Percentiles rank a stretch among this genome's conserved stretches.
phyloP scores from a whole-genome alignment of 2,329 filamentous ascomycete genomes.

The Penicillium sp. region DNA sequence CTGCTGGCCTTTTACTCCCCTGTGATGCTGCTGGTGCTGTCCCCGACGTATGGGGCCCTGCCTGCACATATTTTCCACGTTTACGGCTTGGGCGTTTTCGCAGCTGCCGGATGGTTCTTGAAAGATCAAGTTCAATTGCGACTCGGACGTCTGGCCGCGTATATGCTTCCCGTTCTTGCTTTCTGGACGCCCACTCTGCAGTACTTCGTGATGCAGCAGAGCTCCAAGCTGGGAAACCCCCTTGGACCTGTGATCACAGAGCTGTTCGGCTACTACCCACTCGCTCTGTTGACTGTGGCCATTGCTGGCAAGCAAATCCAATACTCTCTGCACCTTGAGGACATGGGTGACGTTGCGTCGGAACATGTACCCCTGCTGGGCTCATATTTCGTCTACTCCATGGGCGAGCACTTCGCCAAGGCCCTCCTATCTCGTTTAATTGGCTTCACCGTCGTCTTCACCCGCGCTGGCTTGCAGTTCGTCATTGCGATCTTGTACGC shows the following conservation, averaged over 20 bases:
- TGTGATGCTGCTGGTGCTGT: constrained; percentile 64
- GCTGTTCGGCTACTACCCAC: constrained; percentile 66
- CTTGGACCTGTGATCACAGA: constrained; percentile 77
- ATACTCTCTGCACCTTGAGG: constrained; percentile 53
- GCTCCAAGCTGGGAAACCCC: constrained; percentile 62
- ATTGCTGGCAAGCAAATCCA: constrained; percentile 66
- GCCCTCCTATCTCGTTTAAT: constrained; percentile 51
- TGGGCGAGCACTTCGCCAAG: constrained; percentile 43
- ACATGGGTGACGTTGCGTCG: constrained; percentile 56
- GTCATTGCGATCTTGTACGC: constrained; percentile 65
- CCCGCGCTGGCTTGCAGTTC: constrained; percentile 70
- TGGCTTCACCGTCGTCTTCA: constrained; percentile 63
- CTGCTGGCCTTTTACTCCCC: constrained; percentile 43
- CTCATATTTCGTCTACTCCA: constrained; percentile 64
- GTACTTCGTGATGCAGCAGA: constrained; percentile 66
- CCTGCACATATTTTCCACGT: constrained; percentile 71
- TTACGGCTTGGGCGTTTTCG: constrained; percentile 62
- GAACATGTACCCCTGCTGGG: constrained; percentile 65
- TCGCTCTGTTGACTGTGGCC: constrained; percentile 63
- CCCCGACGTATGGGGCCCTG: constrained; percentile 85
- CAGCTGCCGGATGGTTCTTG: constrained; percentile 69
- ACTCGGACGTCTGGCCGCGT: constrained; percentile 47
- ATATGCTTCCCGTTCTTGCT: constrained; percentile 69
- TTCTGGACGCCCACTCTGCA: constrained; percentile 73
- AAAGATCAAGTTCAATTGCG: constrained; percentile 55